Percentiles rank a stretch among this genome's conserved stretches.
These are phyloP conservation scores for Ceratobasidium theobromae DNA, from an alignment of 1,284 basidiomycete species.

Conservation along the genomic window DNA sequence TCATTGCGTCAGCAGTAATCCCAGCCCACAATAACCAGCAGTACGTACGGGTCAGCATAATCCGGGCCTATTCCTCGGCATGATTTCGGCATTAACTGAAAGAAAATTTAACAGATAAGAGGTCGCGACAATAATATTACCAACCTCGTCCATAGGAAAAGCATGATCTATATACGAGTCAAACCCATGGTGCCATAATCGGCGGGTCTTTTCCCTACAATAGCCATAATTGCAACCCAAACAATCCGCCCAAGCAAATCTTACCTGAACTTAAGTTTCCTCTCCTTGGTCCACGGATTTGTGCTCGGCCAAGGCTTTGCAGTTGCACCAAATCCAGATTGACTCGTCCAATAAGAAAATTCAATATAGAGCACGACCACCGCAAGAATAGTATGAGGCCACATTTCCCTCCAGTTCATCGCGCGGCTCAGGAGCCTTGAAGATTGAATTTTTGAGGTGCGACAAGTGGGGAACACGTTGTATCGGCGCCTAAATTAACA, in stretches of 20 bases:
- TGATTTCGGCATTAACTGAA: constrained; percentile 79
- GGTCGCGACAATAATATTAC: constrained; percentile 15
- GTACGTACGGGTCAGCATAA: constrained; percentile 70
- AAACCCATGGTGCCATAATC: constrained; percentile 82
- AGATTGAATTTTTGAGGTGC: too few relatives aligned
- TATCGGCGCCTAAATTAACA: constrained; percentile 5
- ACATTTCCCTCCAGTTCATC: constrained; percentile 67
- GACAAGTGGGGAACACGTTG: too few relatives aligned
- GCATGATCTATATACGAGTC: constrained; percentile 76
- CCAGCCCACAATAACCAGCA: not conserved
- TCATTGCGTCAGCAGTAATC: constrained; percentile 32
- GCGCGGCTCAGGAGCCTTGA: constrained; percentile 9
- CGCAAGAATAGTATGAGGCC: constrained; percentile 58
- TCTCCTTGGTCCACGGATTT: constrained; percentile 33
- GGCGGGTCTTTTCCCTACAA: constrained; percentile 64
- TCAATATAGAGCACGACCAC: constrained; percentile 53
- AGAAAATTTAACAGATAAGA: constrained; percentile 43
- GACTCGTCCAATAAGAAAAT: constrained; percentile 43
- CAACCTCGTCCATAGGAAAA: constrained; percentile 79
- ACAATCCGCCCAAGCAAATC: not conserved
- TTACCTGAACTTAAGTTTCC: constrained; percentile 34
- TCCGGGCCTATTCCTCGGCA: constrained; percentile 82
- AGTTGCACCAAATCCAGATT: constrained; percentile 5
- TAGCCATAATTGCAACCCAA: not conserved
- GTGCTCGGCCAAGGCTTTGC: constrained; percentile 28